Conservation (phyloP, 2,329 filamentous ascomycete genomes). For the Nemania sp. region DNA sequence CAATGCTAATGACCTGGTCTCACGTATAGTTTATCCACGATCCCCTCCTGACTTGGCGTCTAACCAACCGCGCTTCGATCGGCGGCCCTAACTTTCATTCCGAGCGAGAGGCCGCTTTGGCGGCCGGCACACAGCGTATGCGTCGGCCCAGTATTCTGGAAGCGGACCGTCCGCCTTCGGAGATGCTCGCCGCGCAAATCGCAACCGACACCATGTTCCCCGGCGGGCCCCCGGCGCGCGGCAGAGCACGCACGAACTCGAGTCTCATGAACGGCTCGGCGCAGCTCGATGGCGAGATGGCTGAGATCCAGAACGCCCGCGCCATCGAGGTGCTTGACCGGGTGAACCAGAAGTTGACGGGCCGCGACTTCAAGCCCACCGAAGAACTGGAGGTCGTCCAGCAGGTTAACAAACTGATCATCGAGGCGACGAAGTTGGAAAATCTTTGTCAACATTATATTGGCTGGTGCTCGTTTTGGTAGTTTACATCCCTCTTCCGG, state of each 20-base stretch:
- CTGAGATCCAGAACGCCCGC: slow-evolving; percentile 88
- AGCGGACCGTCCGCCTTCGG: slow-evolving; percentile 60
- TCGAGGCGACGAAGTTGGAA: slow-evolving; percentile 94
- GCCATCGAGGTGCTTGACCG: slow-evolving; percentile 89
- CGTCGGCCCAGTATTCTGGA: slow-evolving; percentile 73
- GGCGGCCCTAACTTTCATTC: slow-evolving; percentile 68
- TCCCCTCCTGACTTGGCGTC: slow-evolving; percentile 95
- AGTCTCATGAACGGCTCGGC: slow-evolving; percentile 40
- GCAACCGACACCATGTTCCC: slow-evolving; percentile 42
- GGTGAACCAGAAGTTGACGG: slow-evolving; percentile 94
- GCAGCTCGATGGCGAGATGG: slow-evolving; percentile 48
- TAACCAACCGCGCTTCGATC: slow-evolving; percentile 67
- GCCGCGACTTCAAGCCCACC: slow-evolving; percentile 83
- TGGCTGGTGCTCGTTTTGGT: slow-evolving; percentile 99
- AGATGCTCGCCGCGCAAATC: slow-evolving; percentile 55
- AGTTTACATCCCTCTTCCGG: slow-evolving; percentile 13
- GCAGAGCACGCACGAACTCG: slow-evolving; percentile 64
- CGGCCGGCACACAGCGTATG: slow-evolving; percentile 52
- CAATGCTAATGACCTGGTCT: slow-evolving; percentile 25
- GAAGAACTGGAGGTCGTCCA: slow-evolving; percentile 83
- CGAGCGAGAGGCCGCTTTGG: slow-evolving; percentile 59
- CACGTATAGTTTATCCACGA: slow-evolving; percentile 88
- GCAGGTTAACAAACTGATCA: slow-evolving; percentile 93
- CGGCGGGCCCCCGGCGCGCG: slow-evolving; percentile 52
- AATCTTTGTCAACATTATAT: slow-evolving; percentile 99